A percentile compares a stretch with the other conserved stretches of the same genome.
Conservation (phyloP, 176 grass and related monocot species). For the Bolboschoenus planiculmis region DNA sequence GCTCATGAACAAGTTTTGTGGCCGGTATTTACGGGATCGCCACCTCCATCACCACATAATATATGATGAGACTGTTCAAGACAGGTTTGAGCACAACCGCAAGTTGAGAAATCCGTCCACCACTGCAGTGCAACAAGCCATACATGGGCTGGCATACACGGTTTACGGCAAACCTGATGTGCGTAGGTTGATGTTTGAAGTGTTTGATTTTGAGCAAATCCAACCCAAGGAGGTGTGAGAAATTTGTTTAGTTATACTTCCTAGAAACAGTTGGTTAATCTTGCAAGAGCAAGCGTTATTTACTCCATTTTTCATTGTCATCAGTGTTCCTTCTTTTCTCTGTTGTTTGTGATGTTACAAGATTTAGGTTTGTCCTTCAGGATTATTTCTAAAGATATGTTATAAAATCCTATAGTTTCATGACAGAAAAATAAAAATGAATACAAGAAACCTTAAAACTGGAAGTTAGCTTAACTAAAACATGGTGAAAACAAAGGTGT, state of each 20-base stretch:
- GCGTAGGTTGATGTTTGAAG: conserved; percentile 87
- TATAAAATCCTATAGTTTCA: not conserved
- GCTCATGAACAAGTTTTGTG: conserved; percentile 97
- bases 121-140: conserved; percentile 75
- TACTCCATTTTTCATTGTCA: not conserved
- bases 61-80: conserved; percentile 72
- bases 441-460: not conserved
- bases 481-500: not conserved
- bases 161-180: conserved; percentile 94
- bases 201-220: conserved; percentile 94
- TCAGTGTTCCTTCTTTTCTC: not conserved
- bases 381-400: not conserved
- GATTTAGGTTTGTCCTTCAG: not conserved
- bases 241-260: not conserved
- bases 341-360: not conserved
- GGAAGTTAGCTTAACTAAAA: not conserved
- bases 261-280: conserved; percentile 2
- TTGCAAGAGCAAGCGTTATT: not conserved
- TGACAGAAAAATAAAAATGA: not conserved
- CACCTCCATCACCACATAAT: conserved; percentile 80
- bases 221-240: conserved; percentile 80
- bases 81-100: conserved; percentile 89
- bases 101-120: conserved; percentile 83
- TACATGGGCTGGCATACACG: conserved; percentile 73
- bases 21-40: conserved; percentile 77